These are phyloP conservation scores for Aspergillus egyptiacus DNA, from an alignment of 495 filamentous ascomycete species.

Conservation along the genomic window DNA sequence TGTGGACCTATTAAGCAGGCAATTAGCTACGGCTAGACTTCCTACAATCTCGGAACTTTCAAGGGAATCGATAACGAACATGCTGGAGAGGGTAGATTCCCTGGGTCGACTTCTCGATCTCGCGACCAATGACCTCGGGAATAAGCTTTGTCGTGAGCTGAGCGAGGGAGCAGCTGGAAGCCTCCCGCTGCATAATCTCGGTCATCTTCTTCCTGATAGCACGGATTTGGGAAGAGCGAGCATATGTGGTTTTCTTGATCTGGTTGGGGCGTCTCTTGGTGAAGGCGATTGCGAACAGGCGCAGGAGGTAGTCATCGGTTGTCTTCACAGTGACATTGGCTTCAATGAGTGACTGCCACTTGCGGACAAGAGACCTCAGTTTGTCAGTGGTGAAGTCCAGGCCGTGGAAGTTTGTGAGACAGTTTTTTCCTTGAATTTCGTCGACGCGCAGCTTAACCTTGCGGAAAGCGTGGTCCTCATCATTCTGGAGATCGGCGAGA, in stretches of 20 bases:
- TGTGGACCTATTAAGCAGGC: conserved; percentile 79
- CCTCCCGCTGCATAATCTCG: conserved; percentile 97
- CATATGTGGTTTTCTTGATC: conserved; percentile 99
- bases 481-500: conserved; percentile 96
- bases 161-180: conserved; percentile 81
- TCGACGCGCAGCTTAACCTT: conserved; percentile 99
- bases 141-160: conserved; percentile 98
- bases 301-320: conserved; percentile 97
- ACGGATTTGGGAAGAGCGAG: conserved; percentile 89
- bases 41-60: too few relatives aligned
- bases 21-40: conserved; percentile 28
- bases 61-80: conserved; percentile 47
- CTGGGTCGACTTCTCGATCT: conserved; percentile 98
- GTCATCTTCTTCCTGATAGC: conserved; percentile 99
- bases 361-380: conserved; percentile 95
- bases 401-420: conserved; percentile 99
- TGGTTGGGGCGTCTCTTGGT: conserved; percentile 98
- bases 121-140: conserved; percentile 96
- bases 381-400: conserved; percentile 99
- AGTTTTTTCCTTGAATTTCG: conserved; percentile 99
- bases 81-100: conserved; percentile 99
- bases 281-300: conserved; percentile 97
- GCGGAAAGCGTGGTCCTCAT: conserved; percentile 98
- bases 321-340: conserved; percentile 99
- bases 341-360: conserved; percentile 99